These are phyloP conservation scores for Phytopythium chamaehyphon DNA, from an alignment of 352 stramenopile genomes.

Conservation along the genomic window DNA sequence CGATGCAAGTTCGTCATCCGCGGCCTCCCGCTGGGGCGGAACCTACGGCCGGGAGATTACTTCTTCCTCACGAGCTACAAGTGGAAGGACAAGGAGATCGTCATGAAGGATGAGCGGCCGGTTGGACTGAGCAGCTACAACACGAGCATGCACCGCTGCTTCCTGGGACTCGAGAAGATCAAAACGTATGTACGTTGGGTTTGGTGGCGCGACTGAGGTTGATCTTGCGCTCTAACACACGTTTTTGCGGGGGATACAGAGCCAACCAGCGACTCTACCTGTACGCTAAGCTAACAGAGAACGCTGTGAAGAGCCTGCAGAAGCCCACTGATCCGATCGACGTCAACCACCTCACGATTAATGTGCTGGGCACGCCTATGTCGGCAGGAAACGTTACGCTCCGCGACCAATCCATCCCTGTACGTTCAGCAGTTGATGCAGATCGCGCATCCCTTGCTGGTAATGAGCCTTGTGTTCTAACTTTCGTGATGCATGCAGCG, in stretches of 20 bases:
- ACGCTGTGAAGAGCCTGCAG: slow-evolving; percentile 63
- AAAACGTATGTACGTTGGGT: slow-evolving; percentile 45
- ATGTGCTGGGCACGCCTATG: slow-evolving; percentile 49
- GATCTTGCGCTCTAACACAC: background rate
- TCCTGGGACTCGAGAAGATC: slow-evolving; percentile 77
- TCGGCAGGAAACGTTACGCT: slow-evolving; percentile 12
- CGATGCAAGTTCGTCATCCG: slow-evolving; percentile 86
- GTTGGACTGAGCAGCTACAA: slow-evolving; percentile 83
- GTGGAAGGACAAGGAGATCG: slow-evolving; percentile 86
- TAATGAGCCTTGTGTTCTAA: background rate
- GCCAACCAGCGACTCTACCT: slow-evolving; percentile 67
- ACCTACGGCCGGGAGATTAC: slow-evolving; percentile 71
- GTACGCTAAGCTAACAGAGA: slow-evolving; percentile 77
- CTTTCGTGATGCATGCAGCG: slow-evolving; percentile 9
- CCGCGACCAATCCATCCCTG: slow-evolving; percentile 22
- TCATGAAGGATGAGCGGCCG: slow-evolving; percentile 72
- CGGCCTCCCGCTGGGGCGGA: slow-evolving; percentile 67
- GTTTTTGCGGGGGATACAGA: slow-evolving; percentile 17
- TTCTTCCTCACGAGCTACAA: slow-evolving; percentile 87
- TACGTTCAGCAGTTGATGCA: slow-evolving; percentile 6
- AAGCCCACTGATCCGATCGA: slow-evolving; percentile 55
- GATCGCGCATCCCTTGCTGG: slow-evolving; percentile 2
- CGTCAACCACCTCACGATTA: slow-evolving; percentile 58
- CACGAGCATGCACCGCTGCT: slow-evolving; percentile 76
- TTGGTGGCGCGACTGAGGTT: background rate